Evolutionary conservation across 176 grass and related monocot genomes (phyloP), one percentile per base, ranked within the genome.

Genomic region (Bonia amplexicaulis): DNA sequence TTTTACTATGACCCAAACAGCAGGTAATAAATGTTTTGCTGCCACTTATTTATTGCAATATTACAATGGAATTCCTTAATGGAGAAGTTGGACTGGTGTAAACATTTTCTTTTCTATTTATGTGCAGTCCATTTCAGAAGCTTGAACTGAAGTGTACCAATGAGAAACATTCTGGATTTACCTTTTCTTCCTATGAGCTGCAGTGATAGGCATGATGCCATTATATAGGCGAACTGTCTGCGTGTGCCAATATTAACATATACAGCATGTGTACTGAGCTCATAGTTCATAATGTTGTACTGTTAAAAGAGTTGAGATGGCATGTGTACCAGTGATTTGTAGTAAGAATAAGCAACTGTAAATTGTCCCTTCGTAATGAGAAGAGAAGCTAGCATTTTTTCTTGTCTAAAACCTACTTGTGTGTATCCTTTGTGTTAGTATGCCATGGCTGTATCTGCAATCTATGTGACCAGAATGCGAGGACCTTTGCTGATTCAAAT

Each of bases 1-100:
- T 98, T 90, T 79, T 98, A 95, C 84, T 98, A 96, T 60, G 96
- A 98, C 61, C 96, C 96, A 86, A 98, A 94, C 76, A 98, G 96
- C 91, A 98, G 93, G 96, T 98, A 84, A 51, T 85, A 27, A 31
- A 69, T 84, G 55, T 79, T 66, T 82, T 27, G 12, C 3, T 49
- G 3, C 31, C 6, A 61, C 19, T 85, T 76, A 16, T 41, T 75
- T 76, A 25, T 74, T 91, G 58, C 70, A 6, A 69, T 15, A 23
- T 73, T 54, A 23, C 11, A 12, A 69, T 67, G 6, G n/a, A 5
- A 60, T 84, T 87, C 29, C 35, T 22, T 55, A 70, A 73, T 7
- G 13, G 31, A 48, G 14, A 70, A 17, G 16, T 19, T 69, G 22
- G 31, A 2, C 29, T 77, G 74, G 16, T 67, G 0, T 73, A 49